A percentile compares a stretch with the other conserved stretches of the same genome.
Conservation (phyloP, 208 protist genomes). For the Endotrypanum monterogeii region DNA sequence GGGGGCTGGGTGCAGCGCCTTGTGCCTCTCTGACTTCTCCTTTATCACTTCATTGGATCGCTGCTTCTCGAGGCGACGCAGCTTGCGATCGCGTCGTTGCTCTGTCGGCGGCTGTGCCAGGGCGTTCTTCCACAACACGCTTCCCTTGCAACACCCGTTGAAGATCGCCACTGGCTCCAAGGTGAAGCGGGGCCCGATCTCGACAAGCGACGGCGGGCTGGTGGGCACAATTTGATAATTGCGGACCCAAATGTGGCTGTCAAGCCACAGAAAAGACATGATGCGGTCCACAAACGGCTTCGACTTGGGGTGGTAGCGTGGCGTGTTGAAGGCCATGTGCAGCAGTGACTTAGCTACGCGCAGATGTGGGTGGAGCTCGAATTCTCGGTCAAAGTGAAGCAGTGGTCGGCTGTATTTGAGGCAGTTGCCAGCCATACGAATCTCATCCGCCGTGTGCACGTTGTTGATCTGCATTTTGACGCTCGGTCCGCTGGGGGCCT, state of each 20-base stretch:
- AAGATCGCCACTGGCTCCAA: slow-evolving; percentile 95
- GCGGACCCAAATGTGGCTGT: slow-evolving; percentile 98
- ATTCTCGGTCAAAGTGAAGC: slow-evolving; percentile 97
- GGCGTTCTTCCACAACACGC: slow-evolving; percentile 93
- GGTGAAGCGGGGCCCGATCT: slow-evolving; percentile 98
- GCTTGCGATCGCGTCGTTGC: slow-evolving; percentile 77
- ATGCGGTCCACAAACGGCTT: slow-evolving; percentile 99
- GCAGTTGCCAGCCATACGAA: slow-evolving; percentile 98
- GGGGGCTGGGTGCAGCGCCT: slow-evolving; percentile 62
- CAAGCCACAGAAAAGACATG: slow-evolving; percentile 96
- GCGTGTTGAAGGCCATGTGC: slow-evolving; percentile 95
- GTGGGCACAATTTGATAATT: slow-evolving; percentile 96
- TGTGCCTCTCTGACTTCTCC: slow-evolving; percentile 63
- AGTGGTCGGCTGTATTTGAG: slow-evolving; percentile 97
- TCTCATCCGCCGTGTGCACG: slow-evolving; percentile 97
- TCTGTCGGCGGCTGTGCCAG: slow-evolving; percentile 68
- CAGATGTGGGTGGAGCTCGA: slow-evolving; percentile 93
- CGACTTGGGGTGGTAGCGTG: slow-evolving; percentile 95
- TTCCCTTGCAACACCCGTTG: slow-evolving; percentile 94
- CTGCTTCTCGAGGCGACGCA: slow-evolving; percentile 73
- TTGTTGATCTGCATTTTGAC: slow-evolving; percentile 96
- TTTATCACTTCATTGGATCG: slow-evolving; percentile 69
- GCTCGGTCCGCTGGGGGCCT: slow-evolving; percentile 93
- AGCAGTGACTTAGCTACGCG: slow-evolving; percentile 96
- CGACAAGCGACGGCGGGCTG: slow-evolving; percentile 82